phyloP scores from a whole-genome alignment of 257 asterid genomes.

The Solanum bulbocastanum region DNA sequence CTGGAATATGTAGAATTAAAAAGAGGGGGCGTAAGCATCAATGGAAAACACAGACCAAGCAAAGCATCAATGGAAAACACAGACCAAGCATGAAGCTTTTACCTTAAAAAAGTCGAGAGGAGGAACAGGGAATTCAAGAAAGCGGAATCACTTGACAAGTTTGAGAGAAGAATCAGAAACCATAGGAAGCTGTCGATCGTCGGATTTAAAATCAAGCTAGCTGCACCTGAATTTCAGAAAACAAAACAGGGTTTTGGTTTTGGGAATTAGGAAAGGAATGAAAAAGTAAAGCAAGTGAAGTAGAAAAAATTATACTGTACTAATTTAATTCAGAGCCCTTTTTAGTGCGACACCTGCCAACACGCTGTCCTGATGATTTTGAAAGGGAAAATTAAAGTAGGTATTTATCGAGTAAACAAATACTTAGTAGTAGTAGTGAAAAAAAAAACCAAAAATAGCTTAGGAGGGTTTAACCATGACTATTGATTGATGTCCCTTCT shows the following conservation, averaged over 20 bases:
- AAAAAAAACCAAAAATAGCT: too few species aligned
- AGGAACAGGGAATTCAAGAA: neutral
- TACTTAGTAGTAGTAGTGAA: neutral
- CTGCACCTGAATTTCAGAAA: neutral
- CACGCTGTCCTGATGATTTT: neutral
- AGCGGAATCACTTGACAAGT: neutral
- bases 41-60: too few species aligned
- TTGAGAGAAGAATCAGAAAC: neutral
- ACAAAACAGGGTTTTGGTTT: neutral
- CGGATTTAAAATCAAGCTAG: neutral
- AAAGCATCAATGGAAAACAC: neutral
- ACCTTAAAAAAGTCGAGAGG: neutral
- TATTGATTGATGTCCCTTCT: neutral
- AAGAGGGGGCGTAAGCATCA: neutral
- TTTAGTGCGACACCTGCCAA: neutral
- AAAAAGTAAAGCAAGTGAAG: neutral
- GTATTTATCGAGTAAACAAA: neutral
- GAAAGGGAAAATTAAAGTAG: neutral
- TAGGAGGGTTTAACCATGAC: too few species aligned
- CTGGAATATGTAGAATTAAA: neutral
- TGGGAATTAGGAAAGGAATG: neutral
- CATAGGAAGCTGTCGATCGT: neutral
- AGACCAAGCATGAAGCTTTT: neutral
- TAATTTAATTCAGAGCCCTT: neutral
- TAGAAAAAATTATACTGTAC: neutral